Evolutionary conservation across 2,329 filamentous ascomycete species (phyloP).

Genomic region (Colletotrichum cuscutae): DNA sequence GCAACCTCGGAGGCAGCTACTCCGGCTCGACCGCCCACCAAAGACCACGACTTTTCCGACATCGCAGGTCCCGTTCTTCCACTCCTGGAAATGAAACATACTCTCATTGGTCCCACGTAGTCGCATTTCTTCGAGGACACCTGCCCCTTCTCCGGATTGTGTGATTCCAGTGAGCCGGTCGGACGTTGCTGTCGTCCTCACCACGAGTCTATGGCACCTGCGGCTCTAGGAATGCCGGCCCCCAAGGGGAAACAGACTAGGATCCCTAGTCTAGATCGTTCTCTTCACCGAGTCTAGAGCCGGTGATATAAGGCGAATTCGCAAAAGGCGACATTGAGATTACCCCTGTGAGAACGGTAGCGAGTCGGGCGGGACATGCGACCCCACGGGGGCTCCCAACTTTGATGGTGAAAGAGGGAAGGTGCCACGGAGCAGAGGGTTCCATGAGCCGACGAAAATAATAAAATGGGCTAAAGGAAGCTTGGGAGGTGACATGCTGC

Average conservation of each 20-base stretch:
- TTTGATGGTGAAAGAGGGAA: slow-evolving; percentile 11
- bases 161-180: slow-evolving; percentile 23
- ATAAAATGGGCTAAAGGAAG: not conserved
- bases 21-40: slow-evolving; percentile 3
- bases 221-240: slow-evolving; percentile 18
- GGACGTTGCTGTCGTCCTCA: not conserved
- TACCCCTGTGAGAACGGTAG: not conserved
- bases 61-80: not conserved
- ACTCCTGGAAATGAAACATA: not conserved
- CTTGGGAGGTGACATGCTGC: too few relatives aligned
- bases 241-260: not conserved
- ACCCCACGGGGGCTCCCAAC: not conserved
- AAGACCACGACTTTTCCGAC: not conserved
- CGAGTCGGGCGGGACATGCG: not conserved
- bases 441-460: slow-evolving; percentile 1
- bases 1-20: slow-evolving; percentile 29
- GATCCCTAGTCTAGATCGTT: not conserved
- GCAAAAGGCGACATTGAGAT: not conserved
- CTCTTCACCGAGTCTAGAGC: not conserved
- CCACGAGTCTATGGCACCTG: not conserved
- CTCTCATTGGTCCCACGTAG: not conserved
- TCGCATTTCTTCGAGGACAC: slow-evolving; percentile 5
- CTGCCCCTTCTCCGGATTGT: not conserved
- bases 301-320: not conserved
- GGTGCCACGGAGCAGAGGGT: slow-evolving; percentile 19